Evolutionary conservation across 495 filamentous ascomycete genomes (phyloP).

Genomic region (Neurospora cerealis): DNA sequence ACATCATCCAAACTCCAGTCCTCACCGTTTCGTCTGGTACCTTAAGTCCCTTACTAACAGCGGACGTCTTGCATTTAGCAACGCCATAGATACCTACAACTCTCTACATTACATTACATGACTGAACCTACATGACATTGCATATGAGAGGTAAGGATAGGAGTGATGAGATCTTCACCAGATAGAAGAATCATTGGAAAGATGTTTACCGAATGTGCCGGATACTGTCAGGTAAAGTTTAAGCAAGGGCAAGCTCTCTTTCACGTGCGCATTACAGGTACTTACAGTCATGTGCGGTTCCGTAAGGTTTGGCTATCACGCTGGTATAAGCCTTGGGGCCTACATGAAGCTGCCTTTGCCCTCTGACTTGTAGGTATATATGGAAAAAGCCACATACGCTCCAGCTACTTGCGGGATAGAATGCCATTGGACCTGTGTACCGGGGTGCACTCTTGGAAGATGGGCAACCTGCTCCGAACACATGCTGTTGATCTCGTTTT

Average conservation of each 20-base stretch:
- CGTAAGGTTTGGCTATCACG: background rate
- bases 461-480: background rate
- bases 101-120: background rate
- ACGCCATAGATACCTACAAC: background rate
- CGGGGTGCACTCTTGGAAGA: background rate
- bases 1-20: background rate
- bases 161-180: background rate
- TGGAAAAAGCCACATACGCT: background rate
- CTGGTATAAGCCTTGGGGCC: background rate
- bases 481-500: background rate
- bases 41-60: background rate
- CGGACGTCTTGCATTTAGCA: background rate
- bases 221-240: background rate
- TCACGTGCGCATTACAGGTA: background rate
- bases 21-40: background rate
- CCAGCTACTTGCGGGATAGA: background rate
- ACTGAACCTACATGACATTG: background rate
- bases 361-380: background rate
- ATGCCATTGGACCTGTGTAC: background rate
- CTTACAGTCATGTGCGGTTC: background rate
- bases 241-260: background rate
- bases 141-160: background rate
- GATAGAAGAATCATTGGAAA: background rate
- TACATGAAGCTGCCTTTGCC: background rate
- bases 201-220: background rate